A percentile compares a stretch with the other conserved stretches of the same genome.
These are phyloP conservation scores for Cyclostephanos tholiformis DNA, from an alignment of 108 stramenopile genomes.

Conservation along the genomic window DNA sequence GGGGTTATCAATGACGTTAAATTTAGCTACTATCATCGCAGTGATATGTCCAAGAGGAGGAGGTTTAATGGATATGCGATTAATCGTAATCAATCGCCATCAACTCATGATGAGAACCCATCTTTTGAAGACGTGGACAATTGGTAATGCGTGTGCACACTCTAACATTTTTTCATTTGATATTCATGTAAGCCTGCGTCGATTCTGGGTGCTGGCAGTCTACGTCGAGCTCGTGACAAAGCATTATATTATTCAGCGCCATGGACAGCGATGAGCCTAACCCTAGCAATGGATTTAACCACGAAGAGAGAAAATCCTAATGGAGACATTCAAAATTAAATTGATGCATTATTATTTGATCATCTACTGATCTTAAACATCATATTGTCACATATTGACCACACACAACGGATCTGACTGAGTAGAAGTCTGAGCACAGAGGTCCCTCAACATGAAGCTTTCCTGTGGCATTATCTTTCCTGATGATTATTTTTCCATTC, in stretches of 20 bases:
- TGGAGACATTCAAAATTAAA: too few relatives aligned
- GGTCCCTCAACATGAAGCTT: conserved; percentile 86
- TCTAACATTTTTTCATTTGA: too few relatives aligned
- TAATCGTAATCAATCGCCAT: not conserved
- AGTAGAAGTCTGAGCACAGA: conserved; percentile 85
- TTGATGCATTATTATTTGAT: conserved; percentile 39
- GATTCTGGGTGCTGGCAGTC: too few relatives aligned
- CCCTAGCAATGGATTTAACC: too few relatives aligned
- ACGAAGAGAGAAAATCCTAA: not conserved
- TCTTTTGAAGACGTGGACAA: not conserved
- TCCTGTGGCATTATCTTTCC: conserved; percentile 73
- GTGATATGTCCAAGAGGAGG: not conserved
- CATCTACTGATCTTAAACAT: too few relatives aligned
- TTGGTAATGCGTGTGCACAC: not conserved
- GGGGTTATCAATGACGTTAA: too few relatives aligned
- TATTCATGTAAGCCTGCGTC: too few relatives aligned
- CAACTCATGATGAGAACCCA: not conserved
- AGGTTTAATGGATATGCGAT: not conserved
- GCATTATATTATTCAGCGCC: too few relatives aligned
- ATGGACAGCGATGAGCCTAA: too few relatives aligned
- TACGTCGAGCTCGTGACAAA: too few relatives aligned
- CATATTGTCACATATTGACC: conserved; percentile 67
- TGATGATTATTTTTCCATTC: conserved; percentile 78
- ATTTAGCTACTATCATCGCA: too few relatives aligned
- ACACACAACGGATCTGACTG: conserved; percentile 72